These are phyloP conservation scores for Canna indica DNA, from an alignment of 176 grass and related monocot species.

Conservation along the genomic window DNA sequence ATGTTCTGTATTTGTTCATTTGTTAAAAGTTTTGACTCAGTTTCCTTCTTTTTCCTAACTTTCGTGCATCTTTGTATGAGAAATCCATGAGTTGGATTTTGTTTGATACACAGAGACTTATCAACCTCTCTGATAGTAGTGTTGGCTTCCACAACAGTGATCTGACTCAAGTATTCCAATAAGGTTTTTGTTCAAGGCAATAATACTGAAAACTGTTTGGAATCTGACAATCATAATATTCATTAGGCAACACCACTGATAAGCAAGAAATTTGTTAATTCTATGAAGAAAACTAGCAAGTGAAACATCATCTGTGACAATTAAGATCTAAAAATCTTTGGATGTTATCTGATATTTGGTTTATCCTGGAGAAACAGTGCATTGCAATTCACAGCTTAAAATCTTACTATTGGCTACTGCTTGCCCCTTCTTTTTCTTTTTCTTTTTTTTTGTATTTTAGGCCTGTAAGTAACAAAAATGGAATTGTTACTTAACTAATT, in stretches of 20 bases:
- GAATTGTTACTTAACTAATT: no score
- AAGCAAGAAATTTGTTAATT: not conserved
- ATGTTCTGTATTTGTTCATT: not conserved
- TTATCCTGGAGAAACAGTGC: not conserved
- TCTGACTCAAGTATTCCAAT: not conserved
- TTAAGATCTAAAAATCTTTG: not conserved
- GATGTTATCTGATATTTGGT: not conserved
- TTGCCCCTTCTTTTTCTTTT: not conserved
- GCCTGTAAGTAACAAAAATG: no score
- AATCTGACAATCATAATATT: not conserved
- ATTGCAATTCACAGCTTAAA: not conserved
- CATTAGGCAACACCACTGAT: not conserved
- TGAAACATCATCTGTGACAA: not conserved
- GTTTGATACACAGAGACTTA: not conserved
- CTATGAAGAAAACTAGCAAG: not conserved
- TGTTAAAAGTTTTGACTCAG: not conserved
- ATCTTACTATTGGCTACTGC: not conserved
- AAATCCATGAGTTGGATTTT: not conserved
- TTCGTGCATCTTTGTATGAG: not conserved
- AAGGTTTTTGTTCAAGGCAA: not conserved
- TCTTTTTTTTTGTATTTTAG: not conserved
- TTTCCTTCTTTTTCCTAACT: not conserved
- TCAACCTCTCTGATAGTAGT: not conserved
- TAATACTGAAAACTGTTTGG: not conserved
- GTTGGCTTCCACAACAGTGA: not conserved